These are phyloP conservation scores for Tetrapisispora taiwanensis DNA, from an alignment of 805 yeast genomes.

Conservation along the genomic window DNA sequence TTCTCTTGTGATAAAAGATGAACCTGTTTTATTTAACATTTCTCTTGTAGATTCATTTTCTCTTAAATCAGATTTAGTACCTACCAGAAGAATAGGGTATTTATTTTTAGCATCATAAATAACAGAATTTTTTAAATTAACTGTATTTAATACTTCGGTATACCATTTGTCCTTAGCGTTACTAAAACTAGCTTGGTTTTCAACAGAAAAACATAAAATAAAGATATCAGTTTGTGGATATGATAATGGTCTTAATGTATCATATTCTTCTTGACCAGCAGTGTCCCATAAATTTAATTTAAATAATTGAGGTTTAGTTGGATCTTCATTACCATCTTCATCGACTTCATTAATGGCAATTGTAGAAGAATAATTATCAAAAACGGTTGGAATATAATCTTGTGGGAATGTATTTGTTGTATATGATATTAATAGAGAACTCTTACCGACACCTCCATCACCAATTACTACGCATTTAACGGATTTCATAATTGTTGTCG, in stretches of 20 bases:
- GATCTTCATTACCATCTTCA: constrained; percentile 8
- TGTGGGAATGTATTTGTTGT: constrained; percentile 89
- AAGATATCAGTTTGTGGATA: constrained; percentile 91
- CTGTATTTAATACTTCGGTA: constrained; percentile 80
- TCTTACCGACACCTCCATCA: constrained; percentile 93
- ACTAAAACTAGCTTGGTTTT: constrained; percentile 68
- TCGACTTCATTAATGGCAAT: constrained; percentile 42
- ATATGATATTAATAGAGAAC: constrained; percentile 77
- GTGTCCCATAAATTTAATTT: constrained; percentile 92
- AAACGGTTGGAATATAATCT: constrained; percentile 89
- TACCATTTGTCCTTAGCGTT: constrained; percentile 76
- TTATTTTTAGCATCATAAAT: constrained; percentile 12
- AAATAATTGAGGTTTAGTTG: constrained; percentile 43
- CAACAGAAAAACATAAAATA: constrained; percentile 74
- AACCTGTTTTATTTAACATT: constrained; percentile 37
- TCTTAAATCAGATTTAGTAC: constrained; percentile 82
- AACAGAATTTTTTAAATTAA: constrained; percentile 41
- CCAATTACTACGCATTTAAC: constrained; percentile 91
- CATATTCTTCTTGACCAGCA: constrained; percentile 91
- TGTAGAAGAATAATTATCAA: constrained; percentile 82
- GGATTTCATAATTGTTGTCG: too few relatives aligned
- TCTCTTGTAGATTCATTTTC: constrained; percentile 71
- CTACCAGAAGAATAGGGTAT: constrained; percentile 56
- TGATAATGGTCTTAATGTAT: constrained; percentile 76
- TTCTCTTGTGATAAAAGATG: constrained; percentile 47